Evolutionary conservation across 2,329 filamentous ascomycete species (phyloP).

Genomic region (Aspergillus tubingensis): DNA sequence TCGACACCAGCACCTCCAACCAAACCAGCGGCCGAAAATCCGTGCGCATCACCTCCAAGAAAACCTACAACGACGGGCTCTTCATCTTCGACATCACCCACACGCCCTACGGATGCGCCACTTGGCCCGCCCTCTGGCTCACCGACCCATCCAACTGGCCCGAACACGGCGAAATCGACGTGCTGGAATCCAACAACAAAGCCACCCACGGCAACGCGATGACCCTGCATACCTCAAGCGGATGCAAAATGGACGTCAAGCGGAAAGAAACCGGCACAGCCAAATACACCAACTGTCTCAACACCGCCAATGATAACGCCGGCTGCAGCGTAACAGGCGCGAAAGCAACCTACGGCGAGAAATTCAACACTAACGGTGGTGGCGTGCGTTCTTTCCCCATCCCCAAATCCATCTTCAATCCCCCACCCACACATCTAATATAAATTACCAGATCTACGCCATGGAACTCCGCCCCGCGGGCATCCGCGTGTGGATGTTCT

Average conservation of each 20-base stretch:
- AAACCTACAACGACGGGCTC: slow-evolving; percentile 61
- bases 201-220: slow-evolving; percentile 59
- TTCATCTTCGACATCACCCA: slow-evolving; percentile 69
- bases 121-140: slow-evolving; percentile 69
- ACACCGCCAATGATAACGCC: slow-evolving; percentile 54
- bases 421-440: neutral
- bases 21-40: slow-evolving; percentile 64
- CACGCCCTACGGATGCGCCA: slow-evolving; percentile 64
- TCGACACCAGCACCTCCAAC: slow-evolving; percentile 62
- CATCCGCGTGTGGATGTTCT: slow-evolving; percentile 66
- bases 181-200: slow-evolving; percentile 62
- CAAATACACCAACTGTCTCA: slow-evolving; percentile 53
- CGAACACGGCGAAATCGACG: slow-evolving; percentile 63
- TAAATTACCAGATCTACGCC: slow-evolving; percentile 52
- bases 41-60: slow-evolving; percentile 63
- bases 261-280: slow-evolving; percentile 55
- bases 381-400: slow-evolving; percentile 38
- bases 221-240: slow-evolving; percentile 61
- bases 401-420: neutral
- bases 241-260: slow-evolving; percentile 55
- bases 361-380: slow-evolving; percentile 57
- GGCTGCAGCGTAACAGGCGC: slow-evolving; percentile 58
- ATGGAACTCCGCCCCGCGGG: slow-evolving; percentile 63
- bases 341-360: slow-evolving; percentile 51
- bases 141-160: slow-evolving; percentile 64